Conservation (phyloP, 805 yeast genomes). For the Candida taoyuanica region DNA sequence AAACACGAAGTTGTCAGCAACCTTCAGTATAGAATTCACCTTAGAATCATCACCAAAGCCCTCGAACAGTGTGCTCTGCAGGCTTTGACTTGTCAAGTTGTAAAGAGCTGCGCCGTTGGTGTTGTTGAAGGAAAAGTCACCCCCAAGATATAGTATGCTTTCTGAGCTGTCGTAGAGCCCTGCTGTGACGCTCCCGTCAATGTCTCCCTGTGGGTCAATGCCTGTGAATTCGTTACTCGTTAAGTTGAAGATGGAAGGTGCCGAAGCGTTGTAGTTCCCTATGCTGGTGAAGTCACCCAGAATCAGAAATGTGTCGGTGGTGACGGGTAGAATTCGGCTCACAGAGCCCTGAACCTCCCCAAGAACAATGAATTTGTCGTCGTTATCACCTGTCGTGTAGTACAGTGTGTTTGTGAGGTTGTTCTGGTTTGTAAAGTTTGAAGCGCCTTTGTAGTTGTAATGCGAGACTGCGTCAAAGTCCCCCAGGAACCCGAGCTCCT, state of each 20-base stretch:
- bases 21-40: conserved; percentile 58
- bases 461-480: conserved; percentile 34
- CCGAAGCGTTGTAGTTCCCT: conserved; percentile 22
- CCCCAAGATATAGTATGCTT: conserved; percentile 70
- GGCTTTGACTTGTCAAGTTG: conserved; percentile 39
- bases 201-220: conserved; percentile 24
- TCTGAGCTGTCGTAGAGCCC: conserved; percentile 44
- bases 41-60: conserved; percentile 65
- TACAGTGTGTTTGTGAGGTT: conserved; percentile 17
- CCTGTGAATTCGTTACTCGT: conserved; percentile 25
- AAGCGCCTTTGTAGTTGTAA: conserved; percentile 33
- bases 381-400: conserved; percentile 14
- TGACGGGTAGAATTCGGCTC: conserved; percentile 27
- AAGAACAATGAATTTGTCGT: conserved; percentile 15
- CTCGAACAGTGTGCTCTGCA: conserved; percentile 56
- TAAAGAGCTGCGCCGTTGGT: conserved; percentile 62
- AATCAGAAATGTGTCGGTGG: conserved; percentile 30
- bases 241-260: conserved; percentile 32
- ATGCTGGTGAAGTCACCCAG: conserved; percentile 26
- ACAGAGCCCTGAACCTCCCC: conserved; percentile 22
- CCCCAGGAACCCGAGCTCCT: conserved; percentile 30
- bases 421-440: conserved; percentile 28
- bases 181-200: conserved; percentile 37
- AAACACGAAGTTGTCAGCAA: conserved; percentile 57
- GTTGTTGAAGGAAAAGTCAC: conserved; percentile 53